Evolutionary conservation across 805 yeast genomes (phyloP).

Genomic region (Pichia deserticola): DNA sequence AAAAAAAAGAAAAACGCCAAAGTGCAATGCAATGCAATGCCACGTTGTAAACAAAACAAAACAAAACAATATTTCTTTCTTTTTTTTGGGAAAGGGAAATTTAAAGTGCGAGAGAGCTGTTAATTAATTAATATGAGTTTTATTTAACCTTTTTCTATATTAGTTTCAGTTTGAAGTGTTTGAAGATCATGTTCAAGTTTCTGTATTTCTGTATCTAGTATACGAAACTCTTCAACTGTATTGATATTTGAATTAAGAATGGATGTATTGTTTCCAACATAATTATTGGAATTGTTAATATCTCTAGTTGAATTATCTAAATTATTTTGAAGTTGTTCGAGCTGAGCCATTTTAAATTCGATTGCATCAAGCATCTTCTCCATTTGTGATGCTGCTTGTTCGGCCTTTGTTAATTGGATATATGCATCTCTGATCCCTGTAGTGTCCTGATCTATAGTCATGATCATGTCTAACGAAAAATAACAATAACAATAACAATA

Average conservation of each 20-base stretch:
- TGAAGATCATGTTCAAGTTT: not conserved
- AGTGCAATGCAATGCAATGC: no score
- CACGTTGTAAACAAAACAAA: no score
- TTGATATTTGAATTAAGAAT: no score
- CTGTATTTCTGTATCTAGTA: not conserved
- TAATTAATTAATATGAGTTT: no score
- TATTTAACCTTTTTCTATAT: no score
- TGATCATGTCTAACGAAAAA: not conserved
- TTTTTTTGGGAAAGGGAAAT: no score
- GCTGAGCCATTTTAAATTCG: slow-evolving; percentile 55
- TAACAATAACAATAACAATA: no score
- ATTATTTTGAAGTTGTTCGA: slow-evolving; percentile 26
- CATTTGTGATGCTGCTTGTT: slow-evolving; percentile 29
- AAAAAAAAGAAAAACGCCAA: no score
- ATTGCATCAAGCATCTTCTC: slow-evolving; percentile 59
- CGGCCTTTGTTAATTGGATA: slow-evolving; percentile 5
- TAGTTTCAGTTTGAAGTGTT: not conserved
- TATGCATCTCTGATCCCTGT: slow-evolving; percentile 5
- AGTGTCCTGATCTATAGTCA: not conserved
- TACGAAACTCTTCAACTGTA: not conserved
- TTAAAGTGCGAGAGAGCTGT: no score
- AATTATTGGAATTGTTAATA: not conserved
- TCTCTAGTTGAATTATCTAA: not conserved
- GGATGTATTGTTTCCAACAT: no score
- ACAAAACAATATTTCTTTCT: no score